Base-by-base conservation (phyloP, 305 asterid genomes). In the Fraxinus latifolia region DNA sequence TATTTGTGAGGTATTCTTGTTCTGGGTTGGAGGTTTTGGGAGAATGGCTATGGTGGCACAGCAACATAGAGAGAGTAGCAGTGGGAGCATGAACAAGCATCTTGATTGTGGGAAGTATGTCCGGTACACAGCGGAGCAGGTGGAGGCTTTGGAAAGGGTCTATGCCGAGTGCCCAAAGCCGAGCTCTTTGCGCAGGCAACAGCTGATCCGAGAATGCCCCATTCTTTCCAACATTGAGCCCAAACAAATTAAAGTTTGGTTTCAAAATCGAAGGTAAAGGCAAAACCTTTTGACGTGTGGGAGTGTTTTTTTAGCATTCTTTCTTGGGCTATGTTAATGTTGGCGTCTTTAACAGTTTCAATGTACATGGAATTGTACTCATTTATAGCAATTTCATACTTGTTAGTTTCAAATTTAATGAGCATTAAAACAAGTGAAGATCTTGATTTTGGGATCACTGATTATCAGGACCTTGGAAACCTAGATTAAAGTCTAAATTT, bases 201-300 rank as follows among this genome's bases (percentile, higher is more conserved):
- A 95, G 82, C 90, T 95, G 88, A 91, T 95, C 80, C 87, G 98
- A 31, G 98, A 95, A 83, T 93, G 96, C 85, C 97, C 95, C 36
- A 92, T 92, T 85, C 92, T 95, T 14, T 86, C 93, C 68, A 93
- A 95, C 88, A 90, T 95, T 83, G 98, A 95, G 83, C 93, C 98
- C 79, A 95, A 86, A 82, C 98, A 95, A 93, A 92, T 95, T 87
- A 95, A 95, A 87, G 97, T 95, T 71, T 95, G 98, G 98, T 95
- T 95, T 81, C 98, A 95, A 78, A 95, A 95, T 88, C 92, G 98
- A 79, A 92, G 98, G 98, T 94, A 60, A 78, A 34, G 74, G 5
- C 74, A 1, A 2, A 21, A 4, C 14, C 71, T 76, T 77, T 36
- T 47, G 53, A 31, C 34, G 29, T 4, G 11, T 39, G 42, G 5